These are phyloP conservation scores for Paramecium octaurelia DNA, from an alignment of 73 alveolate species.

Conservation along the genomic window DNA sequence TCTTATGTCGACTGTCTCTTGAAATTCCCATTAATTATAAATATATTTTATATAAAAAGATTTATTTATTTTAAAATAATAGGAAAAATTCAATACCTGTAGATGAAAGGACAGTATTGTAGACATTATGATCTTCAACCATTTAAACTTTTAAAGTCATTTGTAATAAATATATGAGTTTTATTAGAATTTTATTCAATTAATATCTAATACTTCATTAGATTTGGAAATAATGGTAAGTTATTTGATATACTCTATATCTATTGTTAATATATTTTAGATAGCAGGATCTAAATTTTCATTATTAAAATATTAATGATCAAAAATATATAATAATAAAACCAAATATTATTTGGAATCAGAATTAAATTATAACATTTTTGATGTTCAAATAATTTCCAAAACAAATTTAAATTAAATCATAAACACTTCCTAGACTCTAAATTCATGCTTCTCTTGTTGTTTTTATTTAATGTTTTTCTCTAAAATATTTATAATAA, in stretches of 20 bases:
- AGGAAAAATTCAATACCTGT: not conserved
- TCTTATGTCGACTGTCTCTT: slow-evolving; percentile 95
- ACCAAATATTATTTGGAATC: not conserved
- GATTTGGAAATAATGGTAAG: not conserved
- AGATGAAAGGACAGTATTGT: not conserved
- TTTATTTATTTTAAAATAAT: not conserved
- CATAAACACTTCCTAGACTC: not conserved
- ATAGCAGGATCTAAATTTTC: not conserved
- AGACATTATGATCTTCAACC: not conserved
- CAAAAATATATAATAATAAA: not conserved
- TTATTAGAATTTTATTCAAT: not conserved
- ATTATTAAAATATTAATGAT: not conserved
- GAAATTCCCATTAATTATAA: slow-evolving; percentile 87
- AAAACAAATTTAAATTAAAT: not conserved
- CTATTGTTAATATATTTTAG: no score
- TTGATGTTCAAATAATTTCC: not conserved
- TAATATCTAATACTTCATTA: no score
- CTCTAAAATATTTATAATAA: not conserved
- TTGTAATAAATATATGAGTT: no score
- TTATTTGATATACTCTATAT: no score
- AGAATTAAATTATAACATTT: not conserved
- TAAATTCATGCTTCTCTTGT: not conserved
- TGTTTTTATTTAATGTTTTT: not conserved
- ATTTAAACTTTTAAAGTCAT: not conserved
- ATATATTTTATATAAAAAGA: not conserved